phyloP scores from a whole-genome alignment of 2,329 filamentous ascomycete species.

The Teratosphaeriaceae sp. region DNA sequence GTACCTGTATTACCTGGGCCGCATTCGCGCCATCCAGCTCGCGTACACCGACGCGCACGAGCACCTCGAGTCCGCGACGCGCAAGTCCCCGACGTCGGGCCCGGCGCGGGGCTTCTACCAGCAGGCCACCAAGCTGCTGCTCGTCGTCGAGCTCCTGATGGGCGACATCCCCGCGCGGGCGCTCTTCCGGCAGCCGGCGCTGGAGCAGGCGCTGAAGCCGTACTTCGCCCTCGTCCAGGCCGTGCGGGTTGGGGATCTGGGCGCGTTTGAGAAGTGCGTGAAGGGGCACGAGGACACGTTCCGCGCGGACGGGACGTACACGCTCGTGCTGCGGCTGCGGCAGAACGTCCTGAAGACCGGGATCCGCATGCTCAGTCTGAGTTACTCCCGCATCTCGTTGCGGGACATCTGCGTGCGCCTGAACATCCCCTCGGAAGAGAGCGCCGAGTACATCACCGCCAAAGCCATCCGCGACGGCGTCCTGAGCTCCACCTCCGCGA shows the following conservation, averaged over 20 bases:
- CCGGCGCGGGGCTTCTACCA: conserved; percentile 93
- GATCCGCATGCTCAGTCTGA: conserved; percentile 97
- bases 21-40: conserved; percentile 92
- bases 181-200: conserved; percentile 80
- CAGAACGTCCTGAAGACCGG: conserved; percentile 99
- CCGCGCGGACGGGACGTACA: conserved; percentile 91
- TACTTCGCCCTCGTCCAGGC: conserved; percentile 94
- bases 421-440: conserved; percentile 91
- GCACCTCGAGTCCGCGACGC: conserved; percentile 84
- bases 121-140: conserved; percentile 89
- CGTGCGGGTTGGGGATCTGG: conserved; percentile 91
- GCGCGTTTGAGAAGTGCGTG: conserved; percentile 85
- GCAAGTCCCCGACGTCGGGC: conserved; percentile 85
- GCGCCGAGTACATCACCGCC: conserved; percentile 96
- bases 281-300: conserved; percentile 76
- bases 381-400: conserved; percentile 93
- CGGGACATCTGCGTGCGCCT: conserved; percentile 96
- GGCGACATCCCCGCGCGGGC: conserved; percentile 95
- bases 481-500: conserved; percentile 77
- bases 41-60: conserved; percentile 96
- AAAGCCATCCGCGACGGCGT: conserved; percentile 98
- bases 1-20: conserved; percentile 94
- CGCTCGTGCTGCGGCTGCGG: conserved; percentile 83
- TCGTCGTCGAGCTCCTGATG: conserved; percentile 96
- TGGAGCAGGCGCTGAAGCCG: conserved; percentile 82